Percentiles rank a stretch among this genome's conserved stretches.
Evolutionary conservation across 768 basidiomycete genomes (phyloP).

Genomic region (Pulveroboletus sp.): DNA sequence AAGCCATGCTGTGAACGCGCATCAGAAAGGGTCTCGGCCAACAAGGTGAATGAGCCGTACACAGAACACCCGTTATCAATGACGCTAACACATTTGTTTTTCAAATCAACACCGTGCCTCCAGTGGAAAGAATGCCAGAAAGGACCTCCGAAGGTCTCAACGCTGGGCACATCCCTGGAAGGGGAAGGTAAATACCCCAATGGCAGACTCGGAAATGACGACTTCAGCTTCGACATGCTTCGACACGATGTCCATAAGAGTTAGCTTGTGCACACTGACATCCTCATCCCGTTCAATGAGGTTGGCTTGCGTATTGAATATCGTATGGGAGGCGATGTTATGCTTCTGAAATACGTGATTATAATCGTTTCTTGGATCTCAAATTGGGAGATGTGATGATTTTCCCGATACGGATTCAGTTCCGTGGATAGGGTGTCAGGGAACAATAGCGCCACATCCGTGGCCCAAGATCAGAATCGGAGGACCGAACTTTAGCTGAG

Average conservation of each 20-base stretch:
- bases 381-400: constrained; percentile 2
- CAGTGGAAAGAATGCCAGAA: constrained; percentile 56
- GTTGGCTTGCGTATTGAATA: constrained; percentile 29
- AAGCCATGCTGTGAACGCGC: constrained; percentile 8
- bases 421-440: constrained; percentile 2
- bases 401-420: not conserved
- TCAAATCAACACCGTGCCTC: constrained; percentile 49
- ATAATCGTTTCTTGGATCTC: constrained; percentile 31
- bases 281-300: constrained; percentile 47
- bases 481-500: not conserved
- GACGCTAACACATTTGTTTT: constrained; percentile 53
- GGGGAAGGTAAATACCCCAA: constrained; percentile 2
- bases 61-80: constrained; percentile 64
- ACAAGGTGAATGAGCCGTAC: constrained; percentile 32
- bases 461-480: not conserved
- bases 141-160: constrained; percentile 37
- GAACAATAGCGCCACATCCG: constrained; percentile 1
- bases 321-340: constrained; percentile 33
- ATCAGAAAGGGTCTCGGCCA: constrained; percentile 1
- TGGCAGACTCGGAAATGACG: not conserved
- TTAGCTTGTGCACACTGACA: constrained; percentile 40
- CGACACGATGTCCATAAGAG: constrained; percentile 30
- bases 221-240: constrained; percentile 8
- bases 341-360: constrained; percentile 44
- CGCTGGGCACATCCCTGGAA: not conserved